Percentiles rank a stretch among this genome's conserved stretches.
phyloP scores from a whole-genome alignment of 805 yeast species.

The Cyberlindnera japonica region DNA sequence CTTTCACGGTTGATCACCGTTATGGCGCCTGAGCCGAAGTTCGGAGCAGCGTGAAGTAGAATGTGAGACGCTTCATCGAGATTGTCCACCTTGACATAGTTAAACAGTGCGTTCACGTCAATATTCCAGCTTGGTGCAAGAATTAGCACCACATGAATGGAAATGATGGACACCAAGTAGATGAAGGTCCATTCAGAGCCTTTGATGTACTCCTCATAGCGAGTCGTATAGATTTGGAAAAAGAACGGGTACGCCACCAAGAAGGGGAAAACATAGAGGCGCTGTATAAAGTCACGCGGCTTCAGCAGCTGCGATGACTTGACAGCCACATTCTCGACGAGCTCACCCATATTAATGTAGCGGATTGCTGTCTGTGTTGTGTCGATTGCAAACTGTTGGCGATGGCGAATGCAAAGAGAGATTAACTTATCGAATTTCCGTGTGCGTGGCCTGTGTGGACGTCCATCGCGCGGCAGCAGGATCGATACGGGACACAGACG shows the following conservation, averaged over 20 bases:
- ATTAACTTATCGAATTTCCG: neutral
- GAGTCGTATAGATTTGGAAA: conserved; percentile 54
- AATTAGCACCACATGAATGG: conserved; percentile 73
- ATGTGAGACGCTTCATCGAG: conserved; percentile 68
- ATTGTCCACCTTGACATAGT: conserved; percentile 50
- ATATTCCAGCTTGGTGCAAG: conserved; percentile 95
- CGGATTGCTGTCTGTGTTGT: neutral
- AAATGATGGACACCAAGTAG: conserved; percentile 66
- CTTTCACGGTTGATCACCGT: conserved; percentile 53
- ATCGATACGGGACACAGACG: too few species aligned
- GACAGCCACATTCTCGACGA: conserved; percentile 72
- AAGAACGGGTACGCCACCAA: conserved; percentile 72
- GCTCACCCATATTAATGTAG: conserved; percentile 12
- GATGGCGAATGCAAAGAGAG: neutral
- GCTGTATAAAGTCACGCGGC: conserved; percentile 53
- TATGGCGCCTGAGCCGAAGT: conserved; percentile 83
- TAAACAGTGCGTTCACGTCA: conserved; percentile 62
- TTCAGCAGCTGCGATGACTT: conserved; percentile 69
- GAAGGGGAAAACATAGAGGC: conserved; percentile 85
- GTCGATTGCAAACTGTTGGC: neutral
- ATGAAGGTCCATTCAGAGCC: conserved; percentile 97
- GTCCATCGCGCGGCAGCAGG: neutral
- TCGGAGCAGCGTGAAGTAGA: conserved; percentile 75
- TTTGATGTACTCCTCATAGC: conserved; percentile 77
- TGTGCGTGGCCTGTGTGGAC: too few species aligned